A percentile compares a stretch with the other conserved stretches of the same genome.
phyloP scores from a whole-genome alignment of 441 rosid species.

The Biscutella auriculata region DNA sequence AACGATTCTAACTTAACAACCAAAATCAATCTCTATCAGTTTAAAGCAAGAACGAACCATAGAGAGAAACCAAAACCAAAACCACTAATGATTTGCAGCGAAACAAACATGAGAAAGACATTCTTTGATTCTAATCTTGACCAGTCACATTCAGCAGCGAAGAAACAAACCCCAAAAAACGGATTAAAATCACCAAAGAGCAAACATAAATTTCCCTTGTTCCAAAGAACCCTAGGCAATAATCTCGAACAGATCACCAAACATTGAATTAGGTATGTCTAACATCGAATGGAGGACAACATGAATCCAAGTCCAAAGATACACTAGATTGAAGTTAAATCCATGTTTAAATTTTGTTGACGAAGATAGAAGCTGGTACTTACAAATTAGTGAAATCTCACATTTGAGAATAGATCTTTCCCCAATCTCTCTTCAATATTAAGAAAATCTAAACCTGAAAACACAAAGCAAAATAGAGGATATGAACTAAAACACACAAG shows the following conservation, averaged over 20 bases:
- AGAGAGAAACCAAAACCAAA: not conserved
- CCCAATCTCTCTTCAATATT: too few relatives aligned
- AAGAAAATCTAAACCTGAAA: too few relatives aligned
- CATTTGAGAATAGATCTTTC: too few relatives aligned
- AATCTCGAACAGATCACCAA: not conserved
- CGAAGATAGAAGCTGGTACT: too few relatives aligned
- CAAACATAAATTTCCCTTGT: not conserved
- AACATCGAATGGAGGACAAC: too few relatives aligned
- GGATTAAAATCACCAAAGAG: not conserved
- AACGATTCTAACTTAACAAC: not conserved
- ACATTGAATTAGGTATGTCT: not conserved
- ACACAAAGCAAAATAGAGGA: too few relatives aligned
- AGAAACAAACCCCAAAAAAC: not conserved
- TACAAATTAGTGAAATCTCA: too few relatives aligned
- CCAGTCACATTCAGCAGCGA: constrained; percentile 7
- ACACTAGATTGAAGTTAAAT: too few relatives aligned
- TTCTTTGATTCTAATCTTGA: not conserved
- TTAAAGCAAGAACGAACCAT: not conserved
- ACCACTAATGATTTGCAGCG: not conserved
- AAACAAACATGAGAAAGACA: constrained; percentile 15
- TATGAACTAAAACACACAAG: too few relatives aligned
- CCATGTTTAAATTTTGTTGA: too few relatives aligned
- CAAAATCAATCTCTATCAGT: not conserved
- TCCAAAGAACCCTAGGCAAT: not conserved
- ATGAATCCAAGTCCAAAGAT: too few relatives aligned